Evolutionary conservation across 108 stramenopile species (phyloP), one percentile per base, ranked within the genome.

Genomic region (Skeletonema costatum): DNA sequence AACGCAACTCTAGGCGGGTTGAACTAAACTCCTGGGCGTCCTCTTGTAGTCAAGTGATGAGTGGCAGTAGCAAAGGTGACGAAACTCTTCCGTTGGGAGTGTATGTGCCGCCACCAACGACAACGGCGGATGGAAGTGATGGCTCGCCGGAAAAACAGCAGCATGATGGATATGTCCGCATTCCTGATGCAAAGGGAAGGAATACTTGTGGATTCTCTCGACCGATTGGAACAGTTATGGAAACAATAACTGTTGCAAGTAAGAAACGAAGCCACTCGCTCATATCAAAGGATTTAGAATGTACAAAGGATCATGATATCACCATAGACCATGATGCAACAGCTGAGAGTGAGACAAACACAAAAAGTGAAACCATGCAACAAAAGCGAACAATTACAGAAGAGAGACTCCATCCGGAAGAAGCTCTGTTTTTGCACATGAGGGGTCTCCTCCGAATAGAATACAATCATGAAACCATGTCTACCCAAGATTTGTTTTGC

Each of bases 401-500:
- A 17, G 83, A 88, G 19, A 81, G 88, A 56, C 74, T 96, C 32
- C 90, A 89, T 73, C 77, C 90, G 14, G 94, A 96, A 74, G 94
- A 96, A 87, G 92, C 87, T 14, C 41, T 92, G 10, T 93, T 92
- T 71, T 70, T 96, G 44, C 82, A 85, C 42, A 84, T 90, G 70
- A 71, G 86, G 56, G 94, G 94, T 44, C 73, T 93, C 25, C 66
- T 93, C 62, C 65, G 77, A 50, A 73, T 80, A 30, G 74, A 76
- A 68, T 59, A 39, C 14, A 41, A 64, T 19, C 38, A 53, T 31
- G 38, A 70, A 25, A 73, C 60, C 0, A 66, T 67, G 65, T 30
- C 71, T 62, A 70, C 85, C 4, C 75, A 75, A 41, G 86, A 87
- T 42, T 68, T 86, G 17, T 84, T 88, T 41, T 70, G 81, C 42